Percentiles rank a stretch among this genome's conserved stretches.
These are phyloP conservation scores for Neopestalotiopsis rosae DNA, from an alignment of 2,329 filamentous ascomycete species.

Conservation along the genomic window DNA sequence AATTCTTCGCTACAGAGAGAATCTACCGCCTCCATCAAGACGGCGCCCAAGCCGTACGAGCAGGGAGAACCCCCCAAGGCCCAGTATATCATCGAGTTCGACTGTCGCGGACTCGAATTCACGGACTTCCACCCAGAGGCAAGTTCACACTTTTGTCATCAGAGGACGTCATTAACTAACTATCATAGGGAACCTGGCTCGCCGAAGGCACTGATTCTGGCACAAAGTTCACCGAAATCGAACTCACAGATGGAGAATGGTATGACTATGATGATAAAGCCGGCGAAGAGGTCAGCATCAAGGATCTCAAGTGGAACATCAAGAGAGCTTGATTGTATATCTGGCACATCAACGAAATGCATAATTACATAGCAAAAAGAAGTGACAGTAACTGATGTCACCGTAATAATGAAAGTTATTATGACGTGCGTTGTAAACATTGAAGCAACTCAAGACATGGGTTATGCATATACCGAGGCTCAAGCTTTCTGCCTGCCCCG, in stretches of 20 bases:
- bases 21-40: slow-evolving; percentile 83
- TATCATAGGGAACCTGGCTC: slow-evolving; percentile 80
- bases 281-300: slow-evolving; percentile 89
- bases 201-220: slow-evolving; percentile 80
- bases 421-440: too few relatives aligned
- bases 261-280: slow-evolving; percentile 98
- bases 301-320: slow-evolving; percentile 87
- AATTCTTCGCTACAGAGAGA: slow-evolving; percentile 63
- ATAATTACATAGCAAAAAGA: background rate
- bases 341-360: too few relatives aligned
- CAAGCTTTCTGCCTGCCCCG: slow-evolving; percentile 12
- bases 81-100: slow-evolving; percentile 85
- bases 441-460: background rate
- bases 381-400: background rate
- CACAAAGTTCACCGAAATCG: slow-evolving; percentile 82
- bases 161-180: background rate
- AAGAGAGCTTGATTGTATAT: slow-evolving; percentile 10
- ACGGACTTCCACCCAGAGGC: slow-evolving; percentile 90
- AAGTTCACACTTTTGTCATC: slow-evolving; percentile 27
- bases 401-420: too few relatives aligned
- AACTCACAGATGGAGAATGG: slow-evolving; percentile 91
- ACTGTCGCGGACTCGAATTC: slow-evolving; percentile 94
- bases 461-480: slow-evolving; percentile 15
- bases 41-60: slow-evolving; percentile 73
- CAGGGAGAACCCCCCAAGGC: slow-evolving; percentile 74